Evolutionary conservation across 371 early-diverging fungal species (phyloP).

Genomic region (Umbelopsis sp.): DNA sequence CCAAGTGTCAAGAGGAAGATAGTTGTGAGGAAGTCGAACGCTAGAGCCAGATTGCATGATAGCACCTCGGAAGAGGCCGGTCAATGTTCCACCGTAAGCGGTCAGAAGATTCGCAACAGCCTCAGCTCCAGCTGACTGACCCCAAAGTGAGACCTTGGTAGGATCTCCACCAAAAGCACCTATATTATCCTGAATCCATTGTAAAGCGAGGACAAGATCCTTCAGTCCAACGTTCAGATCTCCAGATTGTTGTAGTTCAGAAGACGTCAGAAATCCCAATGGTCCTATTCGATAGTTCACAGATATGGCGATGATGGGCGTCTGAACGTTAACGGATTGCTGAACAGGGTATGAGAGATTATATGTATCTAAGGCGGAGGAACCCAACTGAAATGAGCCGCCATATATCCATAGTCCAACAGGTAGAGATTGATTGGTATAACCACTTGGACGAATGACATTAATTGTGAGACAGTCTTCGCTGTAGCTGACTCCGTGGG

Average conservation of each 20-base stretch:
- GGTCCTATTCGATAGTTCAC: conserved; percentile 46
- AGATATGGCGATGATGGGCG: conserved; percentile 34
- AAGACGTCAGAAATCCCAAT: conserved; percentile 34
- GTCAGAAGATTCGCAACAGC: not conserved
- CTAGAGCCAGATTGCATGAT: conserved; percentile 17
- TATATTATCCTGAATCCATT: conserved; percentile 29
- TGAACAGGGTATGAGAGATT: conserved; percentile 17
- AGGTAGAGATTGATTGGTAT: not conserved
- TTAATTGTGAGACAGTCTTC: conserved; percentile 47
- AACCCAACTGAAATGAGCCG: conserved; percentile 8
- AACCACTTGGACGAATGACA: conserved; percentile 20
- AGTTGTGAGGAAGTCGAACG: not conserved
- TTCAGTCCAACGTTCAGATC: conserved; percentile 38
- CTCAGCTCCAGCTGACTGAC: conserved; percentile 43
- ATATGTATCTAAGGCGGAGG: not conserved
- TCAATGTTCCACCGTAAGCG: conserved; percentile 10
- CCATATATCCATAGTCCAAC: conserved; percentile 17
- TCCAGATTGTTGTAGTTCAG: conserved; percentile 19
- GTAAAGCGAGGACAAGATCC: conserved; percentile 32
- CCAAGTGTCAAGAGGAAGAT: conserved; percentile 12
- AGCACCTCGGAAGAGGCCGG: conserved; percentile 1
- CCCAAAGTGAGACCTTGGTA: conserved; percentile 37
- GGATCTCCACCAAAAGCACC: conserved; percentile 28
- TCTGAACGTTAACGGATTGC: conserved; percentile 4
- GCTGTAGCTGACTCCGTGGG: not conserved